Evolutionary conservation across 139 green algal species (phyloP), one percentile per base, ranked within the genome.

Genomic region (Chlorella ohadii): DNA sequence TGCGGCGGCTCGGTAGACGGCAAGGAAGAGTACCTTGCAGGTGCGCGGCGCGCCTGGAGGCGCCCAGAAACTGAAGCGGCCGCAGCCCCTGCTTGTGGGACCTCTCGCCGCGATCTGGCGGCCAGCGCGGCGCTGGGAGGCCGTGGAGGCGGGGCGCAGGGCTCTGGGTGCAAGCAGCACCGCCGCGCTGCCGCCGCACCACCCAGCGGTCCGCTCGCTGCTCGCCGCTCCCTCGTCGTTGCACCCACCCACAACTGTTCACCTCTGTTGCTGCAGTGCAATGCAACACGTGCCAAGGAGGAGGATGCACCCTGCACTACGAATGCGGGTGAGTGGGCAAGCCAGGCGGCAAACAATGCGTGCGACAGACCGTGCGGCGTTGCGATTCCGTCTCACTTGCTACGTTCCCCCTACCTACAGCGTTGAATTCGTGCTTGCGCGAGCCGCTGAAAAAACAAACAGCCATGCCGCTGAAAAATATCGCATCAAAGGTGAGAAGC

Each of bases 211-310:
- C n/a, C n/a, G n/a, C n/a, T 51, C 44, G 44, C 44, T 9, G 44
- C 44, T 51, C 44, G 9, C 44, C 44, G 44, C 44, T 9, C 44
- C 9, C 44, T 51, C 44, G 44, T 9, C 44, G n/a, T n/a, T n/a
- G n/a, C n/a, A n/a, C n/a, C n/a, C n/a, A n/a, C n/a, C n/a, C n/a
- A n/a, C n/a, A n/a, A n/a, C n/a, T n/a, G n/a, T n/a, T 44, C 11
- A 16, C 63, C 13, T 38, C 12, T 36, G 28, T 9, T 34, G 63
- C 34, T 72, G 59, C 76, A 82, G 76, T 82, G 2, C 19, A 41
- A 20, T 82, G 76, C 59, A 82, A 82, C 59, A 72, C 36, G 36
- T 82, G 76, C 41, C 12, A n/a, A 31, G 19, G 27, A 31, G 51
- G 51, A 59, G 51, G 51, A 25, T 81, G 28, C 23, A 41, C 20